Conservation (phyloP, 352 stramenopile species). For the Pythium brassicae region DNA sequence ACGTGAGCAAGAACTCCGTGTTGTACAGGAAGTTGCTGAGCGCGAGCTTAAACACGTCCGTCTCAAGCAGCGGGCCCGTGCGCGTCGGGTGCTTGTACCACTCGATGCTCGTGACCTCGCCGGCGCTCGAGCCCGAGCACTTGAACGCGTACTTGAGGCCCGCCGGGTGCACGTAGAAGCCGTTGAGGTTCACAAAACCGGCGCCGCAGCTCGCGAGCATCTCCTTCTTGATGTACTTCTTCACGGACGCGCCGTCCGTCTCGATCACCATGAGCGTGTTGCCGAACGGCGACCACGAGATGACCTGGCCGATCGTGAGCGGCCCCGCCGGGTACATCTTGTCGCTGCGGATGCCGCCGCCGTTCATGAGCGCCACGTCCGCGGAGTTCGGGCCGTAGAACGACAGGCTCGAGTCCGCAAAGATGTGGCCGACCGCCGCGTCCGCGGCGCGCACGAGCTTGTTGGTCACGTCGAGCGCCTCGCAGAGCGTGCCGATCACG, state of each 20-base stretch:
- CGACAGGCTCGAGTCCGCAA: conserved; percentile 13
- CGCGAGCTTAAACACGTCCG: conserved; percentile 5
- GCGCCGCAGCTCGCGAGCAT: conserved; percentile 25
- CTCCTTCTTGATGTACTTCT: conserved; percentile 33
- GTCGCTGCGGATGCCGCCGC: conserved; percentile 20
- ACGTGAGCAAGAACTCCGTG: conserved; percentile 17
- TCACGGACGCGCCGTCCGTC: conserved; percentile 31
- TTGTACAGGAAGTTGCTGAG: conserved; percentile 31
- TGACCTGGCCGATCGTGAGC: conserved; percentile 17
- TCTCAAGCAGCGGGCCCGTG: conserved; percentile 7
- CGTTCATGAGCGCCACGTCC: conserved; percentile 17
- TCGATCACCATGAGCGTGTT: conserved; percentile 17
- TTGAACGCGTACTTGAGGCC: conserved; percentile 41
- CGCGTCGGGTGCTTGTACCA: conserved; percentile 25
- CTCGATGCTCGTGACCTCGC: conserved; percentile 28
- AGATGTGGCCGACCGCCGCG: background rate
- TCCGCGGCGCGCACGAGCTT: conserved; percentile 32
- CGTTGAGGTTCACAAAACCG: conserved; percentile 25
- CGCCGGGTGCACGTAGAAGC: conserved; percentile 31
- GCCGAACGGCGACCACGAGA: conserved; percentile 21
- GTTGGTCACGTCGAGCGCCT: conserved; percentile 45
- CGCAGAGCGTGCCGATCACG: conserved; percentile 50
- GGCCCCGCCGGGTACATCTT: conserved; percentile 12
- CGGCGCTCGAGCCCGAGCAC: conserved; percentile 20
- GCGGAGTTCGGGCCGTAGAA: conserved; percentile 13